Conservation (phyloP, 371 early-diverging fungal genomes). For the Sporodiniella umbellata region DNA sequence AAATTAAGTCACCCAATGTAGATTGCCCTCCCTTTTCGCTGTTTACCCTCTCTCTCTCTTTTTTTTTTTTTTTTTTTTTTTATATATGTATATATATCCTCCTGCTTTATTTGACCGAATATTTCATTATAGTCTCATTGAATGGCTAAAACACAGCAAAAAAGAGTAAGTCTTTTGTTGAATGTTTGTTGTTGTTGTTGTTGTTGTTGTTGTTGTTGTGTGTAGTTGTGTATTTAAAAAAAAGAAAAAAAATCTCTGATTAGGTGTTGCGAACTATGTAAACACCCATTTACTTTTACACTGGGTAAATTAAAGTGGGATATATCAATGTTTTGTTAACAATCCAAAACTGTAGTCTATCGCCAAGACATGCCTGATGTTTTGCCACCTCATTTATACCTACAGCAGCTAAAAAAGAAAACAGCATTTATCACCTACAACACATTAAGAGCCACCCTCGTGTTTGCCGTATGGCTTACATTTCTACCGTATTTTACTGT, state of each 20-base stretch:
- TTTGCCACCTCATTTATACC: constrained; percentile 55
- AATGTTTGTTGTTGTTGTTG: no score
- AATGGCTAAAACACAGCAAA: constrained; percentile 86
- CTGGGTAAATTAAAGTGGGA: constrained; percentile 80
- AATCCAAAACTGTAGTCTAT: constrained; percentile 64
- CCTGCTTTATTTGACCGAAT: no score
- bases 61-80: no score
- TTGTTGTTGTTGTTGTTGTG: no score
- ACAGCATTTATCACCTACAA: constrained; percentile 26
- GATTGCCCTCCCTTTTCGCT: no score
- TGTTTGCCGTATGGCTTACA: constrained; percentile 78
- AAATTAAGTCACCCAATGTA: no score
- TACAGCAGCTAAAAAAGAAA: constrained; percentile 24
- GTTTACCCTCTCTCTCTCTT: no score
- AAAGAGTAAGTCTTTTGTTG: constrained; percentile 60
- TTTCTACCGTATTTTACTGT: constrained; percentile 75
- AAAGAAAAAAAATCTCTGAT: constrained; percentile 60
- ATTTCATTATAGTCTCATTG: constrained; percentile 56
- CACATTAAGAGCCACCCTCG: constrained; percentile 49
- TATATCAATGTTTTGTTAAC: constrained; percentile 69
- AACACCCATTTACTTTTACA: constrained; percentile 79
- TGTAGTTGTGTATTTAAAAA: no score
- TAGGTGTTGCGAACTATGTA: constrained; percentile 58
- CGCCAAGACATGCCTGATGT: constrained; percentile 70
- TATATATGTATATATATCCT: no score